Base-by-base conservation (phyloP, 805 yeast genomes). In the Yarrowia deformans region DNA sequence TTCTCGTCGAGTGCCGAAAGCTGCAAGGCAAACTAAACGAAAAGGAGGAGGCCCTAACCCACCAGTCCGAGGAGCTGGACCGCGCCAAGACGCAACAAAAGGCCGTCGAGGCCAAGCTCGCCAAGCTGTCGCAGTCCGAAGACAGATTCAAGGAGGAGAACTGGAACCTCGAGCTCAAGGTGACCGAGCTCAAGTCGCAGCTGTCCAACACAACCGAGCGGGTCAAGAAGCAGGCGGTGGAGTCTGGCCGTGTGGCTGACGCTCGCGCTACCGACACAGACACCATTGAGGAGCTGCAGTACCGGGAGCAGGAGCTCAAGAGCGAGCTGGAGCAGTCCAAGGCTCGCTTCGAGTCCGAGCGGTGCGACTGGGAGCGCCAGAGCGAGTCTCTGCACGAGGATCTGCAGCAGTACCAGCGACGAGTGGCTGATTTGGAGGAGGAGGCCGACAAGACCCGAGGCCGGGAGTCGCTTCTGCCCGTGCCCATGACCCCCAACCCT, bases 141-240 rank as follows among this genome's bases (percentile, higher is more conserved):
- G 80, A 78, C 42, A 71, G 73, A 12, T 73, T 72, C 70, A 74
- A 76, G 46, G 79, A 77, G 29, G 80, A 77, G 49, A 77, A 79
- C 58, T 79, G 82, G 82, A 74, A 78, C 49, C 73, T 79, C 42
- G 80, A 78, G 63, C 71, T 76, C 29, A 75, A 77, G 56, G 69
- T 79, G 8, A 78, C 79, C 60, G 77, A 77, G 54, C 72, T 74
- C 13, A 70, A 70, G 45, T 69, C 72, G 4, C 72, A 75, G 48
- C 34, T 73, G 37, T 56, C 75, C n/a, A 70, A 70, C 29, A 71
- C 74, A 13, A 66, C 73, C 13, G 77, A 72, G 35, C 69, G 71
- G 12, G 69, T 72, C 68, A 74, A 71, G 18, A 73, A 71, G 70
- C 74, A 72, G 48, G 70, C 72, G 63, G 71, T 70, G 14, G 77